Evolutionary conservation across 129 eudicot species (phyloP).

Genomic region (sunflower (Helianthus annuus)): DNA sequence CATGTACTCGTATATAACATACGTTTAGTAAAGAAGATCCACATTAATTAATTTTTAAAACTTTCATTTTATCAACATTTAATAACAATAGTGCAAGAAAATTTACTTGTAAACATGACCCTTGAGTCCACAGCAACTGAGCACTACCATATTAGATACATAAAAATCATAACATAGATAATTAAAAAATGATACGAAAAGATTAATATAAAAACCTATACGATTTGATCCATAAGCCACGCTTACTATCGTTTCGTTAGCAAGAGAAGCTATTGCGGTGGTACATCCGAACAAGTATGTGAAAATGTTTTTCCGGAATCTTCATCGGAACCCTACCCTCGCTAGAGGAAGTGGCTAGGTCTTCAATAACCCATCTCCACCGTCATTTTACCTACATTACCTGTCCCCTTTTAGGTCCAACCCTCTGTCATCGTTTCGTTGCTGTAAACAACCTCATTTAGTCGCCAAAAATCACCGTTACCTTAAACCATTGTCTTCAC

Average conservation of each 20-base stretch:
- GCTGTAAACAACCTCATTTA: too few relatives aligned
- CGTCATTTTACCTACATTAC: too few relatives aligned
- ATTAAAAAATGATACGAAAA: background rate
- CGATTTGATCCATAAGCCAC: conserved; percentile 97
- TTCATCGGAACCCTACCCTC: too few relatives aligned
- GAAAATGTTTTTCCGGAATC: too few relatives aligned
- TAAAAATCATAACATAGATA: background rate
- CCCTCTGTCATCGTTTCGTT: too few relatives aligned
- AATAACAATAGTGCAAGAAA: background rate
- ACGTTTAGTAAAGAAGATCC: background rate
- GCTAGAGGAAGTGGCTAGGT: too few relatives aligned
- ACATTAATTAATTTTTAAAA: conserved; percentile 13
- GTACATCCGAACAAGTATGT: too few relatives aligned
- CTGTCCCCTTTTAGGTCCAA: too few relatives aligned
- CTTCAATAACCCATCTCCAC: too few relatives aligned
- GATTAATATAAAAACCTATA: conserved; percentile 51
- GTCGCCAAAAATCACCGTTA: too few relatives aligned
- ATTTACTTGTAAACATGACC: conserved; percentile 97
- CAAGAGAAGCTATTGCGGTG: conserved; percentile 57
- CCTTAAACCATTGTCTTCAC: too few relatives aligned
- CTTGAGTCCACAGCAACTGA: conserved; percentile 91
- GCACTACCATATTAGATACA: conserved; percentile 25
- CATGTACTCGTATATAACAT: too few relatives aligned
- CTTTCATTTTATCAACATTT: background rate
- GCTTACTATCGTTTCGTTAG: conserved; percentile 81